Evolutionary conservation across 345 rosid species (phyloP), one percentile per base, ranked within the genome.

Genomic region (Euphorbia lathyris): DNA sequence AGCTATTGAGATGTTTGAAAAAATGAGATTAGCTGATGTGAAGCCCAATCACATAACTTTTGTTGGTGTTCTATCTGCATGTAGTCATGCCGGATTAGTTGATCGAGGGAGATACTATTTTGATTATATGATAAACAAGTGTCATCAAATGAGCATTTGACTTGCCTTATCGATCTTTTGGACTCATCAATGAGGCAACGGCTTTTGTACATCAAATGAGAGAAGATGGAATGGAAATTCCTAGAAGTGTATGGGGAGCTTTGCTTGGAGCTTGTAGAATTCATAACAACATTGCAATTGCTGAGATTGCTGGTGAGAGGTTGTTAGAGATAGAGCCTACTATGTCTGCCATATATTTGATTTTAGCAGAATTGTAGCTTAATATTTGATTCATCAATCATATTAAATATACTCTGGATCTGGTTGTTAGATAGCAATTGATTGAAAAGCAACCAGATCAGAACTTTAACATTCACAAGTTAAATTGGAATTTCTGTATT

Each of bases 71-170:
- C 67, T 84, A 62, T 71, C 81, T 20, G 85, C 85, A 52, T 79
- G 87, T 62, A 73, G 87, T 75, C 83, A 81, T 71, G 66, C 87
- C 17, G 85, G 87, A 47, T 70, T 84, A 68, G 82, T 84, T 27
- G 77, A 77, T 8, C 62, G 77, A 57, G 87, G 87, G 43, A 77
- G 65, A 74, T 53, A 68, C 70, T 78, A 77, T 69, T 84, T 84
- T 51, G 68, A 76, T 66, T 80, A 76, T 43, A 82, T 81, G 87
- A 78, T 59, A 60, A 20, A 27, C 22, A 47, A 62, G 65, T 80
- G 77, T 68, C 58, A 29, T 34, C 76, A 64, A 27, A 57, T 47
- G 83, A 72, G n/a, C 83, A 79, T 60, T 77, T 77, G 64, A 75
- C 83, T 29, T 83, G 83, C 56, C 57, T 83, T 10, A 77, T 80